Conservation (phyloP, 257 asterid species). For the Catharanthus roseus region DNA sequence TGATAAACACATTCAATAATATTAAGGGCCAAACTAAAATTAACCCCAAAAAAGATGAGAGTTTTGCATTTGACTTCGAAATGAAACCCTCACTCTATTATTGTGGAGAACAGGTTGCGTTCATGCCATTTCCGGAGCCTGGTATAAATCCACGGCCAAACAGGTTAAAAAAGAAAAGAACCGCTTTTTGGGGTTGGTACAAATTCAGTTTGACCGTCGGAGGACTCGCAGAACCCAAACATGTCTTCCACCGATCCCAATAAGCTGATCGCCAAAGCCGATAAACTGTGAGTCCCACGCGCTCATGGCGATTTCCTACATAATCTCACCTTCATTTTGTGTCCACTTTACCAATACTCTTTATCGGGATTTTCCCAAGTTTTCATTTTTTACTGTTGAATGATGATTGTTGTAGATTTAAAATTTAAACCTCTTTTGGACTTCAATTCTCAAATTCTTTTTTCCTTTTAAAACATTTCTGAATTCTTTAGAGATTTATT, state of each 20-base stretch:
- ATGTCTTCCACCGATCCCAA: conserved; percentile 80
- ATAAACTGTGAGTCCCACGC: conserved; percentile 53
- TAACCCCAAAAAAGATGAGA: too few species aligned
- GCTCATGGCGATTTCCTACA: not conserved
- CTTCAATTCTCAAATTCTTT: not conserved
- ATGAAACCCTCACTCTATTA: too few species aligned
- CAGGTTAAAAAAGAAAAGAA: too few species aligned
- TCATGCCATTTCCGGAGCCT: too few species aligned
- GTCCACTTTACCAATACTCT: not conserved
- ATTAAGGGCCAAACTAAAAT: too few species aligned
- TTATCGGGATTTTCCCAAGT: not conserved
- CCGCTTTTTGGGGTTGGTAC: not conserved
- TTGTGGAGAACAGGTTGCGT: too few species aligned
- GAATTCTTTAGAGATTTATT: not conserved
- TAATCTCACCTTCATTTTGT: not conserved
- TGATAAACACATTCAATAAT: too few species aligned
- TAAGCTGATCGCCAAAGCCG: conserved; percentile 84
- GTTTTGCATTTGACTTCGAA: too few species aligned
- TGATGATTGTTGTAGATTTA: not conserved
- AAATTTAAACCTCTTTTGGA: too few species aligned
- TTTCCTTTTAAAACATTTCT: not conserved
- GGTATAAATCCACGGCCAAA: too few species aligned
- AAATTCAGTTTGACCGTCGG: conserved; percentile 13
- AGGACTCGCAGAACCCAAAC: conserved; percentile 24
- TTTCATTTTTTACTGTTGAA: not conserved